A percentile compares a stretch with the other conserved stretches of the same genome.
Conservation (phyloP, 2,329 filamentous ascomycete species). For the Aureobasidium sp. region DNA sequence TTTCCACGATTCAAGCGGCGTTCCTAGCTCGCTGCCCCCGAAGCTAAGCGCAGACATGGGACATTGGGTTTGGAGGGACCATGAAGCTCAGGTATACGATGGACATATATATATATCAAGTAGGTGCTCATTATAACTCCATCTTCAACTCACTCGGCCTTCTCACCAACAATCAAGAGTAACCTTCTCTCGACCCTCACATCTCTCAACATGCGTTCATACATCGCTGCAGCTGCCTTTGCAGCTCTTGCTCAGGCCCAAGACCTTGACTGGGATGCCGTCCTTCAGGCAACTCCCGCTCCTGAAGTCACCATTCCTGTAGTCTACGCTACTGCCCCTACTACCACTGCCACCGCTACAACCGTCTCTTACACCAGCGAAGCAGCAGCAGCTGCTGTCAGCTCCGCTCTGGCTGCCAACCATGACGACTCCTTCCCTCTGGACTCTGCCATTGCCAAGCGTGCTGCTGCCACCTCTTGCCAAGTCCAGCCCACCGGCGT, state of each 20-base stretch:
- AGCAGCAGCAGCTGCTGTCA: conserved; percentile 6
- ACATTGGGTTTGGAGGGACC: not conserved
- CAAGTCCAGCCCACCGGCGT: conserved; percentile 25
- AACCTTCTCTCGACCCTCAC: not conserved
- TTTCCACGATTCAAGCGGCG: conserved; percentile 1
- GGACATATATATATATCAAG: not conserved
- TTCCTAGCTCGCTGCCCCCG: not conserved
- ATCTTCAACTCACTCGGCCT: not conserved
- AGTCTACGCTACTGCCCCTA: conserved; percentile 5
- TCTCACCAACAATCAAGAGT: not conserved
- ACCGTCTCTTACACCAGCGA: not conserved
- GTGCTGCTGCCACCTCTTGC: conserved; percentile 19
- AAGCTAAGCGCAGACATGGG: not conserved
- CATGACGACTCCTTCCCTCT: not conserved
- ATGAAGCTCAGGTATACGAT: not conserved
- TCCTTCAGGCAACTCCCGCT: not conserved
- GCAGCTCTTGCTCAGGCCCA: conserved; percentile 13
- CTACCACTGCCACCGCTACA: conserved; percentile 3
- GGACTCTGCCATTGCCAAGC: not conserved
- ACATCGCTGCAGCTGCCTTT: conserved; percentile 7
- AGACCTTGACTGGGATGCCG: conserved; percentile 15
- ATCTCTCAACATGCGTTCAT: not conserved
- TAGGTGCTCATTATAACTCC: not conserved
- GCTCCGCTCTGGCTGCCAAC: conserved; percentile 2
- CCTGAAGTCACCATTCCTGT: conserved; percentile 10